Base-by-base conservation (phyloP, 108 stramenopile genomes). In the Nitzschia palea region DNA sequence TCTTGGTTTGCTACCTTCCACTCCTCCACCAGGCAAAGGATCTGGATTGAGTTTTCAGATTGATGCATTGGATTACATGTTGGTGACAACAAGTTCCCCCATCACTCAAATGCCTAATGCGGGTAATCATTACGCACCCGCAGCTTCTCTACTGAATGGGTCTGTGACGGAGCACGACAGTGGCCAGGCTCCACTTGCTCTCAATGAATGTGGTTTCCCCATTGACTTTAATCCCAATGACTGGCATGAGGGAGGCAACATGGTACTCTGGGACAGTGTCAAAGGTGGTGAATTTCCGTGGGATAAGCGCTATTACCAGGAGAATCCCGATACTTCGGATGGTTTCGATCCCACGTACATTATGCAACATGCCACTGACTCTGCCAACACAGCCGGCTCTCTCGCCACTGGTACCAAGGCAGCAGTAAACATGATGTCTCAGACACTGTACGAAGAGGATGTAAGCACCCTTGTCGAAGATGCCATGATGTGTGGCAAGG, bases 291-390 rank as follows among this genome's bases (percentile, higher is more conserved):
- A 37, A 43, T 73, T 57, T 54, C 84, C 84, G 4, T 85, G 84
- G 84, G 84, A 85, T 55, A 47, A 53, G 12, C 65, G 71, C 23
- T 85, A 85, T 54, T 81, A 65, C 50, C 35, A 44, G 5, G 55
- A 53, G 35, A 53, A 18, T n/a, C 66, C 60, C 17, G 64, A 57
- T 45, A 29, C 63, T 8, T 44, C 27, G 30, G 50, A 35, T 47
- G 69, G 55, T 2, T 80, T 84, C 40, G 76, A 80, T 58, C 79
- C 72, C 4, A 57, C 61, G 31, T 78, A 52, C 71, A 85, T 85
- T 36, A 68, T 85, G 74, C 80, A 72, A n/a, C 84, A 85, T 60
- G 84, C 84, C 20, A 85, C 80, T 25, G 84, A 85, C 48, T 79
- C 77, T 51, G 84, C 84, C 9, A 56, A 53, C 29, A 79, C 80